Percentiles rank a stretch among this genome's conserved stretches.
Evolutionary conservation across 2,329 filamentous ascomycete species (phyloP).

Genomic region (Endothia cerciana): DNA sequence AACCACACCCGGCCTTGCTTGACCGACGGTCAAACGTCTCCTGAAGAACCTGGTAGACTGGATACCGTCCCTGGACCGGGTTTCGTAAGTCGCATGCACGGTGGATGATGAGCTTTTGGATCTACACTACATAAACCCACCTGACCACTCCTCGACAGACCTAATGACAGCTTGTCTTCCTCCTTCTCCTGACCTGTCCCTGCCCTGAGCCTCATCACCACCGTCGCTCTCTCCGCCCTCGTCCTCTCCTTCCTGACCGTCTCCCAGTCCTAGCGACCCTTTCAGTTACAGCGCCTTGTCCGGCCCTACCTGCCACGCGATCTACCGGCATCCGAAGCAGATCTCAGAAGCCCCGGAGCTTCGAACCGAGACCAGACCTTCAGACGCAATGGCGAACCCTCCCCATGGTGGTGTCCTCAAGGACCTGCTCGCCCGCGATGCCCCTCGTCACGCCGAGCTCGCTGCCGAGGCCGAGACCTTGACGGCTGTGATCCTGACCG

Average conservation of each 20-base stretch:
- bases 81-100: constrained; percentile 28
- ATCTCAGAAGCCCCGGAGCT: not conserved
- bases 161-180: constrained; percentile 1
- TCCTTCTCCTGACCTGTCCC: constrained; percentile 8
- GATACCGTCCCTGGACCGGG: constrained; percentile 21
- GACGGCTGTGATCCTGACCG: constrained; percentile 80
- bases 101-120: constrained; percentile 21
- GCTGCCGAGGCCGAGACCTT: constrained; percentile 82
- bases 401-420: constrained; percentile 94
- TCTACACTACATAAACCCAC: constrained; percentile 24
- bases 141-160: constrained; percentile 14
- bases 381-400: constrained; percentile 64
- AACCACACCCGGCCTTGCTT: constrained; percentile 12
- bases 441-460: constrained; percentile 79
- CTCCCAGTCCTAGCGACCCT: constrained; percentile 10
- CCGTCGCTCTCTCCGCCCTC: not conserved
- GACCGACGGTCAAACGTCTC: constrained; percentile 13
- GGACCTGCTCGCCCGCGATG: constrained; percentile 94
- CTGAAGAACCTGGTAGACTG: constrained; percentile 19
- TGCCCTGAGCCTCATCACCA: constrained; percentile 2
- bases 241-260: constrained; percentile 10
- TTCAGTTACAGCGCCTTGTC: not conserved
- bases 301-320: too few relatives aligned
- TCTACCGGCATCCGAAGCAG: constrained; percentile 21
- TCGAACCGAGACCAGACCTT: not conserved